A percentile compares a stretch with the other conserved stretches of the same genome.
phyloP scores from a whole-genome alignment of 805 yeast species.

The Lipomyces oligophaga region DNA sequence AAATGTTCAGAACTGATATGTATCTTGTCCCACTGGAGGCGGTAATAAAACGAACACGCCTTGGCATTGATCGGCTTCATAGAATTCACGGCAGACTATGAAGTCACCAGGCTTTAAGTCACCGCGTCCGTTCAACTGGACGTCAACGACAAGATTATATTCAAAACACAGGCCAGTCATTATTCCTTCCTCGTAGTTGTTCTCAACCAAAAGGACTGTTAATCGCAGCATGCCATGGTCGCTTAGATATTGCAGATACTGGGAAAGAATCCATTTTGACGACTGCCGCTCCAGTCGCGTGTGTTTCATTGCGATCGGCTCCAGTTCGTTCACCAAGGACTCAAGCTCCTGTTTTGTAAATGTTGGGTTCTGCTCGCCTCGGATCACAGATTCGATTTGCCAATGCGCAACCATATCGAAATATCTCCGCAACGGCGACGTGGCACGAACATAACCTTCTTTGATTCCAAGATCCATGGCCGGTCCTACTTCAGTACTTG shows the following conservation, averaged over 20 bases:
- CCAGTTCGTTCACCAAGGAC: no score
- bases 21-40: no score
- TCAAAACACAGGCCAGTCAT: slow-evolving; percentile 14
- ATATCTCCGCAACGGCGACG: slow-evolving; percentile 85
- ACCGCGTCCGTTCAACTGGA: slow-evolving; percentile 1
- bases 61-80: no score
- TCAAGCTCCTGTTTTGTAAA: no score
- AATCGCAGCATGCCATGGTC: slow-evolving; percentile 1
- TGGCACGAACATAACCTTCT: slow-evolving; percentile 61
- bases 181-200: slow-evolving; percentile 6
- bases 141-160: slow-evolving; percentile 5
- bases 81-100: slow-evolving; percentile 30
- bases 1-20: no score
- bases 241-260: slow-evolving; percentile 1
- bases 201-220: slow-evolving; percentile 8
- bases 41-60: no score
- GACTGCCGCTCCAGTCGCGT: neutral
- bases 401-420: slow-evolving; percentile 79
- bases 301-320: neutral
- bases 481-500: slow-evolving; percentile 3
- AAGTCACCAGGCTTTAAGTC: slow-evolving; percentile 12
- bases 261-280: neutral
- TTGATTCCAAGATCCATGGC: slow-evolving; percentile 44
- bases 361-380: slow-evolving; percentile 26
- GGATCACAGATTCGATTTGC: slow-evolving; percentile 54